These are phyloP conservation scores for Cynara cardunculus DNA, from an alignment of 129 eudicot species.

Conservation along the genomic window DNA sequence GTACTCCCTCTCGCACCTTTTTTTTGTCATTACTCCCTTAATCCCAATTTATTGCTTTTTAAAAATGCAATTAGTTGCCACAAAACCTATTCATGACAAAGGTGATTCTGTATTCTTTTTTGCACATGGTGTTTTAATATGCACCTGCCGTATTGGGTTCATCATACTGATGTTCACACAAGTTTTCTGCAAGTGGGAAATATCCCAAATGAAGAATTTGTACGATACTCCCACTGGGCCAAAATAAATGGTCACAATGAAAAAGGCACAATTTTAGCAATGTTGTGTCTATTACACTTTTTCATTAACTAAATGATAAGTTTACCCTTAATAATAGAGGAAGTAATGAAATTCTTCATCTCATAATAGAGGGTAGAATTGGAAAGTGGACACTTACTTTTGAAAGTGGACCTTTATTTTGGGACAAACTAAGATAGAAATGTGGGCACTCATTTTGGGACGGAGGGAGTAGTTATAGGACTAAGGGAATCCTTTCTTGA, in stretches of 20 bases:
- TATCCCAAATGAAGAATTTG: too few relatives aligned
- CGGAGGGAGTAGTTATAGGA: not conserved
- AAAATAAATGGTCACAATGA: not conserved
- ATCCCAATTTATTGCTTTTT: not conserved
- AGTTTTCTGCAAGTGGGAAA: not conserved
- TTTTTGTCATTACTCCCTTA: not conserved
- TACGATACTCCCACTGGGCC: not conserved
- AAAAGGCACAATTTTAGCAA: not conserved
- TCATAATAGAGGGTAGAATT: not conserved
- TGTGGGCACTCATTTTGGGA: not conserved
- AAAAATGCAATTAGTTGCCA: not conserved
- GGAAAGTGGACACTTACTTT: not conserved
- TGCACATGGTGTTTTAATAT: not conserved
- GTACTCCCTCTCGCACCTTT: constrained; percentile 38
- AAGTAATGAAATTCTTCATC: not conserved
- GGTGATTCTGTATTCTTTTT: not conserved
- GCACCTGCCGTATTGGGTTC: not conserved
- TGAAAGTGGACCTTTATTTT: not conserved
- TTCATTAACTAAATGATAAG: not conserved
- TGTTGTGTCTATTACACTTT: not conserved
- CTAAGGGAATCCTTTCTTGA: not conserved
- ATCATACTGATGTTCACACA: not conserved
- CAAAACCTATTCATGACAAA: not conserved
- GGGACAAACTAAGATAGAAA: not conserved
- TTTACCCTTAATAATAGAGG: not conserved